Conservation (phyloP, 192 early-diverging fungal genomes). For the Linnemannia hyalina region DNA sequence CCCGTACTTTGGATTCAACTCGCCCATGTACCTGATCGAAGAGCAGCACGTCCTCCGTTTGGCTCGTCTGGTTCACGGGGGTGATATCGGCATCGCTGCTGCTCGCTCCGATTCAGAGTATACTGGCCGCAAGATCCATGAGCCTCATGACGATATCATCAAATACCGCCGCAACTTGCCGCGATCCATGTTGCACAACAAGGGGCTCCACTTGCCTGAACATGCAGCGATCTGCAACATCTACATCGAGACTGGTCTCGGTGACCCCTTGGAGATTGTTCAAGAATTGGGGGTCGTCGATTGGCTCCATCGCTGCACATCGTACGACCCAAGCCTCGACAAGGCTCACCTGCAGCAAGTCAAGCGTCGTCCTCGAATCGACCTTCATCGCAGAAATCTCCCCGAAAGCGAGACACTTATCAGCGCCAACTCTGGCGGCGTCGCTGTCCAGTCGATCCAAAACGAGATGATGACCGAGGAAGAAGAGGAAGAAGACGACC, state of each 20-base stretch:
- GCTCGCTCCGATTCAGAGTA: constrained; percentile 6
- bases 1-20: neutral
- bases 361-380: constrained; percentile 7
- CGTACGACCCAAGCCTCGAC: constrained; percentile 3
- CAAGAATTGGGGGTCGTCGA: constrained; percentile 3
- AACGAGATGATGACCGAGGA: constrained; percentile 10
- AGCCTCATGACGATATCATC: neutral
- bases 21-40: constrained; percentile 12
- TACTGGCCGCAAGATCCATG: constrained; percentile 7
- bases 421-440: neutral
- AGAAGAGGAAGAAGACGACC: constrained; percentile 7
- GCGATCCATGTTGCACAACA: constrained; percentile 1
- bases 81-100: neutral
- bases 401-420: neutral
- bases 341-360: constrained; percentile 11
- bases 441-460: neutral
- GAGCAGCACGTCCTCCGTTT: constrained; percentile 3
- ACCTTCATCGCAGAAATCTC: neutral
- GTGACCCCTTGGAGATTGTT: neutral
- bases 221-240: constrained; percentile 4
- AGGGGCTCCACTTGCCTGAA: neutral
- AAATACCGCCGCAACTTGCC: constrained; percentile 7
- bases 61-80: constrained; percentile 4
- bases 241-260: constrained; percentile 7
- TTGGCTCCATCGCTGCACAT: constrained; percentile 5